These are phyloP conservation scores for Fusarium cyanostomum DNA, from an alignment of 2,329 filamentous ascomycete species.

Conservation along the genomic window DNA sequence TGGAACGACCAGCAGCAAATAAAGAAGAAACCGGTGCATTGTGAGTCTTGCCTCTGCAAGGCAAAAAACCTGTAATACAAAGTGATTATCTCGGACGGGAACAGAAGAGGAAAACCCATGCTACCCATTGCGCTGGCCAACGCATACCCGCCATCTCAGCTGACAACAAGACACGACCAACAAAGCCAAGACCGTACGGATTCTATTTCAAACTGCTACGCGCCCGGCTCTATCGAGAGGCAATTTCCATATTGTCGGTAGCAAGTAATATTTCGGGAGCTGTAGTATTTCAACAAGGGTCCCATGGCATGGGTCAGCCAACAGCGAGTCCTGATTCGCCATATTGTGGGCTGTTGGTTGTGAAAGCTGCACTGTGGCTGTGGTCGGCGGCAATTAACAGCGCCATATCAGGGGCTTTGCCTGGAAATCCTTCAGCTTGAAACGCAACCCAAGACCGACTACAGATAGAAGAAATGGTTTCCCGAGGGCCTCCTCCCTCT, in stretches of 20 bases:
- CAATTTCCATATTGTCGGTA: not conserved
- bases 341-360: not conserved
- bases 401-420: not conserved
- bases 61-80: not conserved
- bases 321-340: not conserved
- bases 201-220: not conserved
- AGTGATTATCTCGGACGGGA: not conserved
- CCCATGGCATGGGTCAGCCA: not conserved
- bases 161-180: not conserved
- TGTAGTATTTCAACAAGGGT: conserved; percentile 1
- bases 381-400: not conserved
- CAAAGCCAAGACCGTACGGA: not conserved
- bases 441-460: too few relatives aligned
- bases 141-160: not conserved
- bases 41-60: not conserved
- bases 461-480: not conserved
- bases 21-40: conserved; percentile 10
- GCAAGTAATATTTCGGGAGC: not conserved
- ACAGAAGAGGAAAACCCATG: not conserved
- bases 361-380: not conserved
- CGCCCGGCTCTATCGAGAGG: not conserved
- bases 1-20: not conserved
- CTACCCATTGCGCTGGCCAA: not conserved
- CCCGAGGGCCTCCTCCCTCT: not conserved
- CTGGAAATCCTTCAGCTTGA: too few relatives aligned